Base-by-base conservation (phyloP, 1,284 basidiomycete genomes). In the Prillingera fragicola region DNA sequence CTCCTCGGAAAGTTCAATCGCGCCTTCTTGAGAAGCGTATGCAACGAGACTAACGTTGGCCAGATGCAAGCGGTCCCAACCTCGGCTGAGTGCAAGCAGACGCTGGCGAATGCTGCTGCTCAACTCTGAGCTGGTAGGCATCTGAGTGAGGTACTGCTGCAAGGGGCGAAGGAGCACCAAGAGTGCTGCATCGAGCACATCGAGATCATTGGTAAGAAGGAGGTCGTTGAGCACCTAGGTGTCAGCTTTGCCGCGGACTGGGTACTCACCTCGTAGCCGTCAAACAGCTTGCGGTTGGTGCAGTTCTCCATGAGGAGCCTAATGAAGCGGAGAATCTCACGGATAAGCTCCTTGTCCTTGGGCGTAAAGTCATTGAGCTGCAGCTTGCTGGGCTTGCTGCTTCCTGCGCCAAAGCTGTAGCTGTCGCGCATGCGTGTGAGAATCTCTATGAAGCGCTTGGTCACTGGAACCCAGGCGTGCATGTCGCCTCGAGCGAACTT, bases 401-500 rank as follows among this genome's bases (percentile, higher is more conserved):
- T 40, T 8, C 40, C 36, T 17, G 28, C 23, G 26, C 52, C 51
- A 18, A 75, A 57, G 34, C 65, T 62, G 70, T 97, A 94, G 71
- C 85, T 83, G 51, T 78, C 78, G 67, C 94, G 85, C 52, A 84
- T 77, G 36, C 81, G 79, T 63, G 87, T 89, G 53, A 98, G 78
- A 52, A 95, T 82, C 48, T 76, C 74, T 72, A 97, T 95, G 68
- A 98, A 94, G 67, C 87, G 86, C 76, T 99, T 94, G 38, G 98
- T 81, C 46, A 92, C 87, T 62, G 83, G 83, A 62, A 89, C 84
- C 95, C 95, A 99, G 46, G 87, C 84, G 73, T 96, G 90, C 48
- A 99, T 79, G 76, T 99, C 95, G 46, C 91, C 94, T 54, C 95
- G 81, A 22, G 92, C 89, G 85, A 89, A 98, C 70, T 80, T 84